Evolutionary conservation across 305 asterid genomes (phyloP).

Genomic region (Fraxinus sp.): DNA sequence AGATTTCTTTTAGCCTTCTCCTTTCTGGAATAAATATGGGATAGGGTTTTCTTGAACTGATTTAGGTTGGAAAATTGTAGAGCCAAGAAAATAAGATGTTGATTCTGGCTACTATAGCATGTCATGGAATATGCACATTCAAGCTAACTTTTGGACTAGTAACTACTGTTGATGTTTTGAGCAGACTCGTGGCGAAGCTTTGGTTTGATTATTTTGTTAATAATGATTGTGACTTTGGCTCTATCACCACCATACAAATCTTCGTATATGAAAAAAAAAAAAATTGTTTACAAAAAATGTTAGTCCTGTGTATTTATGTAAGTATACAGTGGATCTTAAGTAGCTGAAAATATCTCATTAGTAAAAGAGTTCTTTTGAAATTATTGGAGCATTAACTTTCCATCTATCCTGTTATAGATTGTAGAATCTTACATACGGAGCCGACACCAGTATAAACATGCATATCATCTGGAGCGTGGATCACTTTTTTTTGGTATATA

Average conservation of each 20-base stretch:
- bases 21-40: background rate
- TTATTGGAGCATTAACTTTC: background rate
- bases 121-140: background rate
- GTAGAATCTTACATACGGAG: background rate
- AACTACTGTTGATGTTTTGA: background rate
- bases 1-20: background rate
- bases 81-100: background rate
- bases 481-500: background rate
- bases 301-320: background rate
- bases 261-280: background rate
- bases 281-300: background rate
- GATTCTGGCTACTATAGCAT: background rate
- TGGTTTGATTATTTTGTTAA: background rate
- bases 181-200: background rate
- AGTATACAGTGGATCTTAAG: background rate
- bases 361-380: background rate
- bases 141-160: background rate
- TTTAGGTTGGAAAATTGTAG: background rate
- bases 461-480: background rate
- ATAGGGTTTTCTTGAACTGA: background rate
- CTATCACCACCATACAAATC: background rate
- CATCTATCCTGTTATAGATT: background rate
- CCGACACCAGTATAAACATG: background rate
- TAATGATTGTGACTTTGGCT: background rate
- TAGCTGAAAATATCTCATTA: background rate